Evolutionary conservation across 2,329 filamentous ascomycete genomes (phyloP).

Genomic region (Trichoderma koningiopsis): DNA sequence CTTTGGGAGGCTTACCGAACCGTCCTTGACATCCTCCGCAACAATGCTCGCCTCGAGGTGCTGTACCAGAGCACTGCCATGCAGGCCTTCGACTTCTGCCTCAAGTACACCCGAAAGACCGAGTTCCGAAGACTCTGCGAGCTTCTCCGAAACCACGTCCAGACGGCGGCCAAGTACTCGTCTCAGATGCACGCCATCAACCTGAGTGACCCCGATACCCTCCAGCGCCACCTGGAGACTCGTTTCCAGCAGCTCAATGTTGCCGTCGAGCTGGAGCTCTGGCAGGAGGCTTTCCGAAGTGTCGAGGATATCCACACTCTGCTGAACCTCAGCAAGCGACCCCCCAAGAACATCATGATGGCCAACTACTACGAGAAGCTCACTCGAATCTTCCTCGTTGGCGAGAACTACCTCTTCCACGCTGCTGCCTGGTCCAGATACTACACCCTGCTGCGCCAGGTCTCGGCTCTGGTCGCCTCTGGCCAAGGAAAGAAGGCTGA

Average conservation of each 20-base stretch:
- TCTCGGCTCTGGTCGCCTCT: constrained; percentile 76
- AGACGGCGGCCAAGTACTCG: constrained; percentile 98
- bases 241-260: constrained; percentile 98
- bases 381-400: constrained; percentile 96
- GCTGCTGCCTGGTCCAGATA: constrained; percentile 96
- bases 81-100: constrained; percentile 98
- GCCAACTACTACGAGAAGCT: constrained; percentile 99
- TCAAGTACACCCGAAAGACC: constrained; percentile 97
- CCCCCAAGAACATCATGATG: constrained; percentile 99
- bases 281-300: constrained; percentile 99
- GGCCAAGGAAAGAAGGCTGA: constrained; percentile 92
- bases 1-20: constrained; percentile 99
- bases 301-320: constrained; percentile 99
- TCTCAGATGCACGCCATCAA: constrained; percentile 99
- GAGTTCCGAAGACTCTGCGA: constrained; percentile 99
- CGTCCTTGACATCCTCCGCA: constrained; percentile 96
- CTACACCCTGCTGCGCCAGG: constrained; percentile 94
- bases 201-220: constrained; percentile 92
- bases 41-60: constrained; percentile 95
- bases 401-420: constrained; percentile 99
- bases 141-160: constrained; percentile 95
- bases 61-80: constrained; percentile 98
- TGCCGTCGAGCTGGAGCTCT: constrained; percentile 94
- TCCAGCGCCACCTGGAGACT: constrained; percentile 96
- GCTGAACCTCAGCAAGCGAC: constrained; percentile 95